A percentile compares a stretch with the other conserved stretches of the same genome.
Conservation (phyloP, 2,329 filamentous ascomycete genomes). For the Penicillium griseofulvum region DNA sequence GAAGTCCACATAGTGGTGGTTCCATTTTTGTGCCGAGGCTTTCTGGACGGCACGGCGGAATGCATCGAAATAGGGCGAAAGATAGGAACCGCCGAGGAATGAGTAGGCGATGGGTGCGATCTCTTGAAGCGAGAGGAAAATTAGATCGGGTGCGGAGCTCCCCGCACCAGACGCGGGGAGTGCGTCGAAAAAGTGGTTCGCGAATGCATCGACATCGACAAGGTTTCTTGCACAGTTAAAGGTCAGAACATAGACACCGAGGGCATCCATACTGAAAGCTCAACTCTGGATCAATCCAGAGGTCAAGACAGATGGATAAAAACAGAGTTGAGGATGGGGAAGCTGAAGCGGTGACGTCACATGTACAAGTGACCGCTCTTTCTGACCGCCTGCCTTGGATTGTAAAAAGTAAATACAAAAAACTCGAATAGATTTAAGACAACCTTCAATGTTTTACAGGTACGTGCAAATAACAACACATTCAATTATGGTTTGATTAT, state of each 20-base stretch:
- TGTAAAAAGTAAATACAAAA: not conserved
- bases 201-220: slow-evolving; percentile 69
- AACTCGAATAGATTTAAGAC: not conserved
- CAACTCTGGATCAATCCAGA: not conserved
- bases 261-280: slow-evolving; percentile 42
- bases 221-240: slow-evolving; percentile 81
- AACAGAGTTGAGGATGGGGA: not conserved
- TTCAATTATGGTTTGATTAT: not conserved
- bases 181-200: slow-evolving; percentile 63
- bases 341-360: slow-evolving; percentile 18
- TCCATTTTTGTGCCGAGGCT: slow-evolving; percentile 54
- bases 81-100: slow-evolving; percentile 79
- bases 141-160: slow-evolving; percentile 57
- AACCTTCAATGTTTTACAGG: not conserved
- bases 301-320: not conserved
- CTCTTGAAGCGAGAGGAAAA: slow-evolving; percentile 77
- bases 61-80: slow-evolving; percentile 71
- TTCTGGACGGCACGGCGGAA: slow-evolving; percentile 70
- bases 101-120: slow-evolving; percentile 78
- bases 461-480: not conserved
- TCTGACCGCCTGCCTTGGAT: not conserved
- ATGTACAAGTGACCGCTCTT: not conserved
- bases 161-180: slow-evolving; percentile 51
- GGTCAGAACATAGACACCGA: slow-evolving; percentile 76
- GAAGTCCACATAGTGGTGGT: slow-evolving; percentile 65